Evolutionary conservation across 2,329 filamentous ascomycete genomes (phyloP), one percentile per base, ranked within the genome.

Genomic region (Thielaviopsis punctulata): DNA sequence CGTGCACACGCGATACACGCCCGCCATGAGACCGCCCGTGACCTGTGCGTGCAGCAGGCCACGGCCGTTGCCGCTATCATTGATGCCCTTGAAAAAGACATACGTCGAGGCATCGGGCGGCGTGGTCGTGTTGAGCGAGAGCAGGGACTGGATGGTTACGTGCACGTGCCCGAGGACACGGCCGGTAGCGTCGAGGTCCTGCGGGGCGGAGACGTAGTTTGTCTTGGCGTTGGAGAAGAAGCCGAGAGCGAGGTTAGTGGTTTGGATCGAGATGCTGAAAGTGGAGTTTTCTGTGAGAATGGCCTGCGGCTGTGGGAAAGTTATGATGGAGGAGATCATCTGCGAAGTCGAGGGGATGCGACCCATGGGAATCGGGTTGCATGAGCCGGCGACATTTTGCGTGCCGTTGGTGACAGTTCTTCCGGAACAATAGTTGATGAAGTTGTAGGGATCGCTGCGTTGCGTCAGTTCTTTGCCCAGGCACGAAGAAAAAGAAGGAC

Each of bases 351-450:
- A 64, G 8, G 75, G 75, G 52, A 79, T 72, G 45, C 73, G 68
- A 56, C 75, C 75, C 73, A 77, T 76, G n/a, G 70, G 71, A 52
- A 77, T 72, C 55, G 72, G 70, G 60, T 77, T 79, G 63, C 76
- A 79, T 45, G 74, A 77, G 9, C 73, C 73, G 1, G 56, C 60
- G 39, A 65, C 62, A 56, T 67, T 62, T 57, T 78, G 75, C 5
- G 65, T 63, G 56, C 75, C 76, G 57, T 79, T 77, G 56, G 75
- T 79, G 52, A 73, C 59, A 2, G 67, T 70, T 60, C 73, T 69
- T 55, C 73, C 73, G 5, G 65, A 60, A 60, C 76, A 79, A 63
- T 77, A 73, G 65, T 77, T 77, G 68, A 78, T 77, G 62, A 78
- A 78, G 64, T 78, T 78, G 60, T 68, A 68, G 19, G 62, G 49